These are phyloP conservation scores for Umbelopsis sp. DNA, from an alignment of 192 early-diverging fungal species.

Conservation along the genomic window DNA sequence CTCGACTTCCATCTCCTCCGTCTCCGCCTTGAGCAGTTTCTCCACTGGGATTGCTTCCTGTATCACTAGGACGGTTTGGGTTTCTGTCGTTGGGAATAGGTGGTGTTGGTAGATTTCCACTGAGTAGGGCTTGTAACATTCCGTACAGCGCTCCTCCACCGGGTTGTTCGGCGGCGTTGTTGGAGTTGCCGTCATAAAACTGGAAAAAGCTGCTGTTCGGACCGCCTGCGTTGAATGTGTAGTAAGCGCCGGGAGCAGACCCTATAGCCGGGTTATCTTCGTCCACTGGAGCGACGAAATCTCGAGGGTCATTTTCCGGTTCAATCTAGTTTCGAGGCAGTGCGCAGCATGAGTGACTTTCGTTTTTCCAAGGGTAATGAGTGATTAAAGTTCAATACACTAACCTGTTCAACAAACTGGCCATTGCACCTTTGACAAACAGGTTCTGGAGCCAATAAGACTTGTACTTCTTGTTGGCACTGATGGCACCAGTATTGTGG, in stretches of 20 bases:
- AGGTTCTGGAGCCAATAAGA: constrained; percentile 78
- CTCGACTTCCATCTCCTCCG: constrained; percentile 15
- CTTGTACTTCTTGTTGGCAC: constrained; percentile 60
- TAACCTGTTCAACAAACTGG: constrained; percentile 87
- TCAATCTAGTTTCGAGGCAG: constrained; percentile 38
- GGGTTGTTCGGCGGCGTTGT: background rate
- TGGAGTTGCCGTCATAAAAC: background rate
- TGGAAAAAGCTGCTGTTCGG: background rate
- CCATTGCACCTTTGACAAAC: constrained; percentile 75
- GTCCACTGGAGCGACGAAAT: constrained; percentile 31
- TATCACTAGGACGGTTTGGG: background rate
- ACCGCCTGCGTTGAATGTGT: background rate
- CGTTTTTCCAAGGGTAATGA: background rate
- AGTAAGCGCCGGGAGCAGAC: background rate
- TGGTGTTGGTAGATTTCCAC: constrained; percentile 3
- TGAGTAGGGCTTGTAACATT: constrained; percentile 17
- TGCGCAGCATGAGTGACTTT: constrained; percentile 1
- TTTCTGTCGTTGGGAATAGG: background rate
- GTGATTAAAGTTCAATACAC: background rate
- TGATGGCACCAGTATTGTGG: constrained; percentile 65
- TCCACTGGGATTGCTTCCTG: background rate
- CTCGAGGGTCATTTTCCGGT: constrained; percentile 47
- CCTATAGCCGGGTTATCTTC: constrained; percentile 19
- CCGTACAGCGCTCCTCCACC: constrained; percentile 9
- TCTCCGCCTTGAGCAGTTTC: background rate